phyloP scores from a whole-genome alignment of 441 rosid genomes.

The Populus trichocarpa region DNA sequence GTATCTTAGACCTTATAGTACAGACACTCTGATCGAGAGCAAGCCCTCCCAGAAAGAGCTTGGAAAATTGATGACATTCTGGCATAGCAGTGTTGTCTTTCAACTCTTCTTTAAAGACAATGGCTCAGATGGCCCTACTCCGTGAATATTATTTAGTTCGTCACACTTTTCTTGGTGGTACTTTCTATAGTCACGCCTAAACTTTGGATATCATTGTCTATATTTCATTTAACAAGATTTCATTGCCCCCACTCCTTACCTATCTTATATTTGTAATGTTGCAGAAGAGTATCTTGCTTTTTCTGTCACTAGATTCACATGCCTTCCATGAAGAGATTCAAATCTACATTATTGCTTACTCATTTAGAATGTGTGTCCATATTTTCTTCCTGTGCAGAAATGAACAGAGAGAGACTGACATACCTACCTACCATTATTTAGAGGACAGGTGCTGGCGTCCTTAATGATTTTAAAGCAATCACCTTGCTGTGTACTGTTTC shows the following conservation, averaged over 20 bases:
- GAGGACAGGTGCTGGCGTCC: not conserved
- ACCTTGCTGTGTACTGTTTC: not conserved
- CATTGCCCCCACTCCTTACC: slow-evolving; percentile 1
- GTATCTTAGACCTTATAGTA: too few species aligned
- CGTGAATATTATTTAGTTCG: too few species aligned
- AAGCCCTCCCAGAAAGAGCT: too few species aligned
- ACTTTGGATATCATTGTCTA: not conserved
- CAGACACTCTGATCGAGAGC: too few species aligned
- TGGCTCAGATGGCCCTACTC: not conserved
- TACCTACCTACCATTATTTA: not conserved
- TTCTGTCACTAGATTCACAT: not conserved
- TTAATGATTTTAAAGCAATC: not conserved
- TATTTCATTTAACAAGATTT: not conserved
- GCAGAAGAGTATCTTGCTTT: slow-evolving; percentile 13
- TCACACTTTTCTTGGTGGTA: not conserved
- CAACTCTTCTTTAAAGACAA: not conserved
- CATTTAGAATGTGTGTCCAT: slow-evolving; percentile 4
- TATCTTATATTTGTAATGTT: slow-evolving; percentile 5
- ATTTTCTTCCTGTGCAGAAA: not conserved
- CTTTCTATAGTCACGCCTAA: slow-evolving; percentile 6
- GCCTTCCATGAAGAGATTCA: not conserved
- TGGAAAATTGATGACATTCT: too few species aligned
- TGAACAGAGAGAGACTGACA: slow-evolving; percentile 3
- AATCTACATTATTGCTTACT: not conserved
- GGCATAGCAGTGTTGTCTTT: too few species aligned